Conservation (phyloP, 2,329 filamentous ascomycete species). For the Colletotrichum kahawae region DNA sequence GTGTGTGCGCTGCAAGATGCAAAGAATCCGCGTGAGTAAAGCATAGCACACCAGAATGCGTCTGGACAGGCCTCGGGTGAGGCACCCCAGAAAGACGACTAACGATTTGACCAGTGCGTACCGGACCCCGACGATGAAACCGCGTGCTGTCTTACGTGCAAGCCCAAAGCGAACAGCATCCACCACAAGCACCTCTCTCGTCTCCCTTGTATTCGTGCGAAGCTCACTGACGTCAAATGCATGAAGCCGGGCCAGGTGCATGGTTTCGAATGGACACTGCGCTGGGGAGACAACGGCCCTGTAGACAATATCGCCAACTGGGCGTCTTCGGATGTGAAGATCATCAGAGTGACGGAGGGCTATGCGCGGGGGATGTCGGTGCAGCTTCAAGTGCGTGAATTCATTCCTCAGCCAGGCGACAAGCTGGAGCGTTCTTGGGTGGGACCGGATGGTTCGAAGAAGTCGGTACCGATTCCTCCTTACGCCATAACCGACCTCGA, state of each 20-base stretch:
- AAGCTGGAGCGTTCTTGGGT: conserved; percentile 61
- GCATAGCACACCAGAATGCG: neutral
- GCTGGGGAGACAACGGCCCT: conserved; percentile 59
- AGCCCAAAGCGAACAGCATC: conserved; percentile 49
- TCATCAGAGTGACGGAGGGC: conserved; percentile 58
- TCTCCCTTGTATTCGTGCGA: conserved; percentile 64
- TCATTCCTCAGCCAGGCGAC: conserved; percentile 60
- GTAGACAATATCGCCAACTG: conserved; percentile 61
- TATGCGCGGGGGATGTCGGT: conserved; percentile 53
- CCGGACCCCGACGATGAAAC: conserved; percentile 50
- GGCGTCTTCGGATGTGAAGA: conserved; percentile 55
- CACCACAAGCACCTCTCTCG: conserved; percentile 45
- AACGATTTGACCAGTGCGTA: conserved; percentile 51
- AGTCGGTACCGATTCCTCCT: conserved; percentile 56
- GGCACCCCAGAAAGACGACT: neutral
- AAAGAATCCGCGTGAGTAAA: conserved; percentile 61
- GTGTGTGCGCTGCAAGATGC: conserved; percentile 66
- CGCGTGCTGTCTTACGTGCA: conserved; percentile 59
- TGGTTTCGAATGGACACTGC: conserved; percentile 62
- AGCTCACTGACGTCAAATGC: conserved; percentile 62
- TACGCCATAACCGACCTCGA: conserved; percentile 63
- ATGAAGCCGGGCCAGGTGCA: conserved; percentile 65
- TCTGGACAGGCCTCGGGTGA: neutral
- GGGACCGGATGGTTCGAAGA: conserved; percentile 46
- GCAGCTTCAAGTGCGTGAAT: conserved; percentile 56